Evolutionary conservation across 768 basidiomycete species (phyloP), one percentile per base, ranked within the genome.

Genomic region (Termitomyces sp.): DNA sequence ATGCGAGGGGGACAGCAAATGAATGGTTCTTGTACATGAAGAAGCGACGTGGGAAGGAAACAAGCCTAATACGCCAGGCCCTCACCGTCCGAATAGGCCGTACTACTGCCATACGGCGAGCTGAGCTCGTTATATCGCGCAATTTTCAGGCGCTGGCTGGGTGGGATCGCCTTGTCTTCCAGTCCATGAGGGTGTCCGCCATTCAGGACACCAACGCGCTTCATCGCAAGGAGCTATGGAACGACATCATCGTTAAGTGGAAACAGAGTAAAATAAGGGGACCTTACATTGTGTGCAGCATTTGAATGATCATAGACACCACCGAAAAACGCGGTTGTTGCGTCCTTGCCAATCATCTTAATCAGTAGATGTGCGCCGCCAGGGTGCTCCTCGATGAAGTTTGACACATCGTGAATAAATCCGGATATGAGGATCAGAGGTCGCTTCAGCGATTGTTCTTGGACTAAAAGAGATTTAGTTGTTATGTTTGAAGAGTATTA

Each of bases 251-350:
- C 28, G 43, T 38, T 40, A 60, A 20, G 26, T 51, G 33, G 32
- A 24, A 46, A 43, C 10, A 7, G 32, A 13, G 6, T 35, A 0
- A 8, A 42, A 14, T 14, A 24, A 16, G 22, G 28, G 45, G 7
- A 32, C 72, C 85, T 38, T 66, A 87, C 86, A 66, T 93, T 92
- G 70, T 93, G 90, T 6, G 92, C 90, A 46, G 90, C 89, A 67
- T 93, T 93, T 32, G 88, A 91, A 66, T 93, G 92, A 63, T 90
- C 89, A 66, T 92, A 92, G 0, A 94, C 87, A 58, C 90, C 91
- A 60, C 94, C 94, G 66, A 96, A 94, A 80, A 96, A 97, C 6
- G 94, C 93, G 0, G 92, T 91, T 3, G 93, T 93, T 3, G 90
- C 94, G 65, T 96, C 94, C 69, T 84, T 90, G 57, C 94, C 94